Evolutionary conservation across 177 flowering plant species (phyloP), one percentile per base, ranked within the genome.

Genomic region (Vitis hybrid): DNA sequence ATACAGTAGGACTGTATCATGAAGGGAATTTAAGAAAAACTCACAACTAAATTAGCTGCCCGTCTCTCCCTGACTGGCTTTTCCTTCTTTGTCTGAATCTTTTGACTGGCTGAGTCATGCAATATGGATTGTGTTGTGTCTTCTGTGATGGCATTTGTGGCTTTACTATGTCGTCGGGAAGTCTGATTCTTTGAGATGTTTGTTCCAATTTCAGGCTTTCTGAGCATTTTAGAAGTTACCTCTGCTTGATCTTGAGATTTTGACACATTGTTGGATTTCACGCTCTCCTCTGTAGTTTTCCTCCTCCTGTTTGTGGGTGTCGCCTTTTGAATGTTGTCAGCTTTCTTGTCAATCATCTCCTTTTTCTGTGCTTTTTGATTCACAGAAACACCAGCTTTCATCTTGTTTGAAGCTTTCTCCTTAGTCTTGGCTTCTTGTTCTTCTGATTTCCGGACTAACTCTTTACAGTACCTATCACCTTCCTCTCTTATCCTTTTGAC

Each of bases 221-320:
- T 78, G 19, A 65, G 3, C 78, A 79, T 81, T 18, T 68, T 44
- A 24, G 76, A 54, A 56, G 59, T 56, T 56, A 72, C 69, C 67
- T 76, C 80, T 47, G 71, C 67, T 66, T 72, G 79, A 59, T 76
- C 81, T 44, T 73, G 74, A 76, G 78, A 62, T 24, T 67, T 83
- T 59, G 73, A 53, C 38, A 66, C 67, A 62, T 31, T 62, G 44
- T 65, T 68, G 19, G 69, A 57, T 71, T 79, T 85, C 47, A 14
- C 69, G 53, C 64, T 71, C 65, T 82, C 81, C 67, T 80, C 78
- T 58, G 18, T 19, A 20, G 67, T 53, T 65, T 78, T 84, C 71
- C 47, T 38, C 47, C 47, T 38, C 47, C 70, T 84, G 68, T 59
- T 75, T 49, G 33, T 62, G 1, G 69, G 33, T 14, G 67, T 31